These are phyloP conservation scores for Asterophora lycoperdoides DNA, from an alignment of 768 basidiomycete genomes.

Conservation along the genomic window DNA sequence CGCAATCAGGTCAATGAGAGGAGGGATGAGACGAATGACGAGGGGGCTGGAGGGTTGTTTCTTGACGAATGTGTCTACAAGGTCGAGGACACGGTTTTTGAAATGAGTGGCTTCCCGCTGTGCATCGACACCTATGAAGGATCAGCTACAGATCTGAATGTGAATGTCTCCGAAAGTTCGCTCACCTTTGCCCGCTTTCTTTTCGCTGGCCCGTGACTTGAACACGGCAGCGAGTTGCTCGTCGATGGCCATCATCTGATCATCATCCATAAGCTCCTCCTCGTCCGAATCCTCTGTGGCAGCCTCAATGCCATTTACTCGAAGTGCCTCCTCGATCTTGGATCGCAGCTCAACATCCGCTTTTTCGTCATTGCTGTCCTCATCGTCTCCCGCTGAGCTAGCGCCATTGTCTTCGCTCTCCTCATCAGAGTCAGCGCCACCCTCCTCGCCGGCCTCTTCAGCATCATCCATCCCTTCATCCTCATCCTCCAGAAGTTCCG, in stretches of 20 bases:
- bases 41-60: slow-evolving; percentile 73
- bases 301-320: slow-evolving; percentile 53
- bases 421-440: slow-evolving; percentile 28
- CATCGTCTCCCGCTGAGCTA: slow-evolving; percentile 26
- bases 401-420: slow-evolving; percentile 32
- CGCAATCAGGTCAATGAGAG: slow-evolving; percentile 72
- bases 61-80: slow-evolving; percentile 83
- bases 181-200: slow-evolving; percentile 64
- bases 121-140: slow-evolving; percentile 50
- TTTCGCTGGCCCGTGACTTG: slow-evolving; percentile 57
- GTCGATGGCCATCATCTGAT: slow-evolving; percentile 97
- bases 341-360: slow-evolving; percentile 59
- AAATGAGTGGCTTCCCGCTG: slow-evolving; percentile 92
- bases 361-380: slow-evolving; percentile 43
- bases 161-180: not conserved
- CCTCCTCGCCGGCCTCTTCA: slow-evolving; percentile 36
- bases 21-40: slow-evolving; percentile 61
- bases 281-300: slow-evolving; percentile 54
- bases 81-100: slow-evolving; percentile 92
- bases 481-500: slow-evolving; percentile 45
- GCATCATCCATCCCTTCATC: slow-evolving; percentile 43
- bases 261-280: slow-evolving; percentile 84
- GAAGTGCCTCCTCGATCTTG: slow-evolving; percentile 62
- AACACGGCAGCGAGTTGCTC: slow-evolving; percentile 89
- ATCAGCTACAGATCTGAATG: not conserved